Percentiles rank a stretch among this genome's conserved stretches.
Evolutionary conservation across 805 yeast genomes (phyloP).

Genomic region (Naumovozyma castellii): DNA sequence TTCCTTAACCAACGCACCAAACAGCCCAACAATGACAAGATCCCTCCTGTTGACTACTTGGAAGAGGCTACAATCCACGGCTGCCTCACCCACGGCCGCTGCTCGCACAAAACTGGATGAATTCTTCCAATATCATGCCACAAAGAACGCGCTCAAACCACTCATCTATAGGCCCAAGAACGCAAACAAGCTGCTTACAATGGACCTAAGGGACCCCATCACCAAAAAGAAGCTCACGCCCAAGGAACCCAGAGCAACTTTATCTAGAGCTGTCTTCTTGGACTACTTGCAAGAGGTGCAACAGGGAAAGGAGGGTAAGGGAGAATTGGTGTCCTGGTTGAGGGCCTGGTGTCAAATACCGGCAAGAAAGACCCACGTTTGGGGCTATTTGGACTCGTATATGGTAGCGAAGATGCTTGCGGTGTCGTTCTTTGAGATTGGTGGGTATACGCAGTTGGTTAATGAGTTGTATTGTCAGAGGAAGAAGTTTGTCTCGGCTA

Average conservation of each 20-base stretch:
- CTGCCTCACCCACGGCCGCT: too few species aligned
- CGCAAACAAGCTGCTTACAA: slow-evolving; percentile 30
- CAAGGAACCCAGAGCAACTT: slow-evolving; percentile 24
- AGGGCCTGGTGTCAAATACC: slow-evolving; percentile 20
- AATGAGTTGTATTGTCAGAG: slow-evolving; percentile 14
- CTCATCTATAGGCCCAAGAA: slow-evolving; percentile 35
- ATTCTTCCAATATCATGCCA: slow-evolving; percentile 29
- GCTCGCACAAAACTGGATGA: slow-evolving; percentile 26
- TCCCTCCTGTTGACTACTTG: too few species aligned
- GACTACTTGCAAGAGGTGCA: slow-evolving; percentile 19
- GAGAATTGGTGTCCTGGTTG: slow-evolving; percentile 19
- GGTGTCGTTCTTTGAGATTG: slow-evolving; percentile 19
- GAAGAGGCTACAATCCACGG: too few species aligned
- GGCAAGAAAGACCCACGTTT: slow-evolving; percentile 18
- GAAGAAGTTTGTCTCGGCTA: slow-evolving; percentile 14
- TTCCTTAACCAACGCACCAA: too few species aligned
- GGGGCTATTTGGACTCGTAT: slow-evolving; percentile 16
- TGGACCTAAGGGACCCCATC: slow-evolving; percentile 33
- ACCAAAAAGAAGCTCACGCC: slow-evolving; percentile 30
- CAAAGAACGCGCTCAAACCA: slow-evolving; percentile 29
- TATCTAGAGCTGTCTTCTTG: slow-evolving; percentile 20
- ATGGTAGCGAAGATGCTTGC: slow-evolving; percentile 21
- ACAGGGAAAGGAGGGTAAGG: slow-evolving; percentile 11
- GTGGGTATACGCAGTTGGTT: slow-evolving; percentile 15
- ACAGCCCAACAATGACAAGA: too few species aligned